These are phyloP conservation scores for Fusarium torreyae DNA, from an alignment of 2,329 filamentous ascomycete species.

Conservation along the genomic window DNA sequence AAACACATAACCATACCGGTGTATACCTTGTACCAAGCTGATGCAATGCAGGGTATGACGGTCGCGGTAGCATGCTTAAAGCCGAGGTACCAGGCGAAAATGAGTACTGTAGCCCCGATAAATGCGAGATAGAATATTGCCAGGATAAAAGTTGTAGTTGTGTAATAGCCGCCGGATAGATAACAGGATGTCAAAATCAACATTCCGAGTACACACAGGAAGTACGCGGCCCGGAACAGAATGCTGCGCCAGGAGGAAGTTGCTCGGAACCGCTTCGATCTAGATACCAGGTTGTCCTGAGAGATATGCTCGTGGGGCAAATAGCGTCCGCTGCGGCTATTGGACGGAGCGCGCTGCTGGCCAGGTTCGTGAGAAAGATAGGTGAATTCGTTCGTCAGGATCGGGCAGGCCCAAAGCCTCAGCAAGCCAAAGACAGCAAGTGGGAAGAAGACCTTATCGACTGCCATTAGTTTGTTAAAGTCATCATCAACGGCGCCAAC, in stretches of 20 bases:
- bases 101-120: not conserved
- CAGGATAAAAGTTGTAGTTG: constrained; percentile 5
- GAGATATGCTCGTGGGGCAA: not conserved
- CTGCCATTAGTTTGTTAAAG: constrained; percentile 8
- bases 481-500: not conserved
- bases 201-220: not conserved
- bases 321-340: not conserved
- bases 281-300: not conserved
- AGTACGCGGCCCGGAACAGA: not conserved
- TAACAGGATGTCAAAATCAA: not conserved
- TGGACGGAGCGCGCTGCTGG: not conserved
- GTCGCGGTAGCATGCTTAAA: not conserved
- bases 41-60: constrained; percentile 17
- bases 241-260: not conserved
- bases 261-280: too few relatives aligned
- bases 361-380: not conserved
- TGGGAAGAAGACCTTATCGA: constrained; percentile 25
- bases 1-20: not conserved
- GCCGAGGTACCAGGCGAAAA: constrained; percentile 5
- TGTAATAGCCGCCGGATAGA: not conserved
- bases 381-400: constrained; percentile 20
- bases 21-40: constrained; percentile 18
- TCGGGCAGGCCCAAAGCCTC: constrained; percentile 3
- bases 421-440: constrained; percentile 14
- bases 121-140: constrained; percentile 1